phyloP scores from a whole-genome alignment of 73 alveolate genomes.

The Tetrahymena thermophila region DNA sequence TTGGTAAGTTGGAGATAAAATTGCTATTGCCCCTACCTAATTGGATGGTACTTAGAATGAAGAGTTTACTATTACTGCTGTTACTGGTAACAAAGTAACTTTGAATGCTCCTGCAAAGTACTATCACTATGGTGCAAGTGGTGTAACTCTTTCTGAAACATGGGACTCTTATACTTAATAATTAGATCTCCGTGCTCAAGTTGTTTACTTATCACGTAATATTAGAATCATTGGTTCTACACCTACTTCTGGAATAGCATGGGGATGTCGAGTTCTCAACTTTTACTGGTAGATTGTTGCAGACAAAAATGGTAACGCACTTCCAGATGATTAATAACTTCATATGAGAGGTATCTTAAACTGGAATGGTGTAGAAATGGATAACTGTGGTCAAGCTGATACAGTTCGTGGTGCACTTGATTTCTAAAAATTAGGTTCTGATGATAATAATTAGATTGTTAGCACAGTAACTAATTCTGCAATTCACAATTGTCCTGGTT shows the following conservation, averaged over 20 bases:
- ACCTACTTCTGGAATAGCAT: neutral
- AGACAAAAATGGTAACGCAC: conserved; percentile 8
- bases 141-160: conserved; percentile 2
- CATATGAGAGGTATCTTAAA: conserved; percentile 7
- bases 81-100: conserved; percentile 9
- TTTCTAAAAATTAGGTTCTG: neutral
- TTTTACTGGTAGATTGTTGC: conserved; percentile 1
- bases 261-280: conserved; percentile 27
- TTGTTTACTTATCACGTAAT: conserved; percentile 18
- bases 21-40: conserved; percentile 21
- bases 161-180: neutral
- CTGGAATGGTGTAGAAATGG: conserved; percentile 34
- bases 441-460: neutral
- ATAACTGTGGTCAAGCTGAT: conserved; percentile 15
- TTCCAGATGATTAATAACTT: neutral
- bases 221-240: neutral
- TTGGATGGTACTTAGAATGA: conserved; percentile 15
- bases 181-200: conserved; percentile 23
- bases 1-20: conserved; percentile 34
- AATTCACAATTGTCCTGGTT: conserved; percentile 20
- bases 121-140: conserved; percentile 7
- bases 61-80: neutral
- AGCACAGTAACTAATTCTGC: conserved; percentile 22
- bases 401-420: conserved; percentile 28
- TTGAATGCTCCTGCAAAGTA: conserved; percentile 1